Conservation (phyloP, 768 basidiomycete species). For the Russula ochroleuca region DNA sequence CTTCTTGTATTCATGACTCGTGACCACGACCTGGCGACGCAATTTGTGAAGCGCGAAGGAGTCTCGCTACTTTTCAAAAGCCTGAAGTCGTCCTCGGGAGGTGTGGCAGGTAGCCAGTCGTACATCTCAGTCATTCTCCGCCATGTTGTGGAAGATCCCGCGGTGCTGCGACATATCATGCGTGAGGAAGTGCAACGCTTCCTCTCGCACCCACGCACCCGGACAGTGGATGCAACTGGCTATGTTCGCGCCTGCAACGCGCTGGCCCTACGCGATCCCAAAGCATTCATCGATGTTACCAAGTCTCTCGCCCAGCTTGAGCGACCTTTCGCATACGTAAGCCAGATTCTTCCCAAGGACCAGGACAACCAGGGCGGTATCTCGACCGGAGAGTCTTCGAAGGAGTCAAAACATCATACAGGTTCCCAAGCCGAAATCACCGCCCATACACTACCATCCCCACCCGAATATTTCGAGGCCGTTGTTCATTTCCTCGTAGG, state of each 20-base stretch:
- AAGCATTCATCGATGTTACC: slow-evolving; percentile 69
- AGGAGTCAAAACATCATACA: slow-evolving; percentile 27
- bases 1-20: slow-evolving; percentile 82
- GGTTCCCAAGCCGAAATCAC: slow-evolving; percentile 29
- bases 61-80: slow-evolving; percentile 60
- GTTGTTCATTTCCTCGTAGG: slow-evolving; percentile 65
- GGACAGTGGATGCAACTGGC: slow-evolving; percentile 59
- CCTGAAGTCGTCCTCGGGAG: slow-evolving; percentile 54
- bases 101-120: slow-evolving; percentile 60
- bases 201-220: slow-evolving; percentile 67
- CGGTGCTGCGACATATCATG: slow-evolving; percentile 66
- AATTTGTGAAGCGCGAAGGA: slow-evolving; percentile 67
- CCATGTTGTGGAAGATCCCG: slow-evolving; percentile 79
- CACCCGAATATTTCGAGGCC: slow-evolving; percentile 50
- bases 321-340: slow-evolving; percentile 46
- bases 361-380: slow-evolving; percentile 5
- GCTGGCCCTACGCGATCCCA: slow-evolving; percentile 76
- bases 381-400: slow-evolving; percentile 20
- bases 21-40: slow-evolving; percentile 56
- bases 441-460: slow-evolving; percentile 24
- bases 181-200: slow-evolving; percentile 77
- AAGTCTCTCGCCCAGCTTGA: slow-evolving; percentile 68
- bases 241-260: slow-evolving; percentile 76
- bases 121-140: slow-evolving; percentile 88
- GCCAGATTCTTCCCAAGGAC: slow-evolving; percentile 33